These are phyloP conservation scores for Daedalea quercina DNA, from an alignment of 768 basidiomycete genomes.

Conservation along the genomic window DNA sequence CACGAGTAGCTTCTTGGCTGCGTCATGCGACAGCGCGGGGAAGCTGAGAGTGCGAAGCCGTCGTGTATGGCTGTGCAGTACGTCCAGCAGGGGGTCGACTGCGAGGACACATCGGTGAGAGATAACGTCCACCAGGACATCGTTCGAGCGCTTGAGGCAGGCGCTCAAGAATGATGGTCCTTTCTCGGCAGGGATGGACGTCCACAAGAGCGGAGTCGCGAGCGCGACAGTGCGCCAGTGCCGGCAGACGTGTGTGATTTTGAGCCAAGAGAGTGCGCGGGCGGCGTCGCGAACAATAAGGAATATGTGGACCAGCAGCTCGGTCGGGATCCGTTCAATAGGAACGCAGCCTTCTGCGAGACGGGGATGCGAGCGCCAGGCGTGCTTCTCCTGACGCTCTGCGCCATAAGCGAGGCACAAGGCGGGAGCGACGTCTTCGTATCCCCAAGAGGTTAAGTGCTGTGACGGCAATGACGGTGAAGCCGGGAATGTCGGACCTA, in stretches of 20 bases:
- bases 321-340: background rate
- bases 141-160: background rate
- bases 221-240: constrained; percentile 4
- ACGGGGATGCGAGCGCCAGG: too few species aligned
- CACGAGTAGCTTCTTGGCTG: background rate
- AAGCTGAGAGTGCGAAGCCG: background rate
- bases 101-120: background rate
- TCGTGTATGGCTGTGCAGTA: background rate
- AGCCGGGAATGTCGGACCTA: too few species aligned
- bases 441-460: too few species aligned
- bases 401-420: too few species aligned
- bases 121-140: background rate
- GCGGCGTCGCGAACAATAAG: background rate
- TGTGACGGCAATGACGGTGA: too few species aligned
- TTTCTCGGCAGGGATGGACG: background rate
- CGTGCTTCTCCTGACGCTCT: too few species aligned
- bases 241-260: constrained; percentile 1
- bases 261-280: background rate
- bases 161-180: background rate
- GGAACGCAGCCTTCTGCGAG: too few species aligned
- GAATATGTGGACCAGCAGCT: constrained; percentile 2
- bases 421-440: too few species aligned
- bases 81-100: background rate
- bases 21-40: background rate
- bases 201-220: background rate